phyloP scores from a whole-genome alignment of 441 rosid genomes.

The Capsella rubella region DNA sequence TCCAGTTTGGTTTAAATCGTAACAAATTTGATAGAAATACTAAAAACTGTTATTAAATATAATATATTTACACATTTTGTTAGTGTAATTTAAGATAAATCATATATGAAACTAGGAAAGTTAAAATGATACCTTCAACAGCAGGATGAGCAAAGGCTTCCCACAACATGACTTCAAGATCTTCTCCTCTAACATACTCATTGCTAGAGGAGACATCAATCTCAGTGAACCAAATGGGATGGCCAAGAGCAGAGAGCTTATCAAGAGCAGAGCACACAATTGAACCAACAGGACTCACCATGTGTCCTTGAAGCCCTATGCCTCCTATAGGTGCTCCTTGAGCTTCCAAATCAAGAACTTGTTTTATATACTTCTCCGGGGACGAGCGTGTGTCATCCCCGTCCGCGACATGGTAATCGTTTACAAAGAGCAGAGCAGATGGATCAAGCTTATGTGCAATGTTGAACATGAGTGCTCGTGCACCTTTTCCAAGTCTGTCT shows the following conservation, averaged over 20 bases:
- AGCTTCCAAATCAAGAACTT: constrained; percentile 67
- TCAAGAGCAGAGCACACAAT: constrained; percentile 76
- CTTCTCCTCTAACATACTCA: constrained; percentile 80
- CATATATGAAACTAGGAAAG: neutral
- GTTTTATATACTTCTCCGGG: constrained; percentile 73
- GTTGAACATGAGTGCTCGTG: constrained; percentile 75
- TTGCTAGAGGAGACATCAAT: constrained; percentile 83
- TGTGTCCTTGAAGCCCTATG: constrained; percentile 90
- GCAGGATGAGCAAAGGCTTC: constrained; percentile 94
- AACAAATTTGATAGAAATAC: neutral
- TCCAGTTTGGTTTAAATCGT: neutral
- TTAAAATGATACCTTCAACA: constrained; percentile 58
- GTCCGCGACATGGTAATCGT: constrained; percentile 89
- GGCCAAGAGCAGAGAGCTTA: constrained; percentile 71
- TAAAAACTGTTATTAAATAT: neutral
- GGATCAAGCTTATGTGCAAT: constrained; percentile 78
- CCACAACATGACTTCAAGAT: constrained; percentile 84
- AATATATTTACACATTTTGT: neutral
- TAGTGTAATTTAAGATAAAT: neutral
- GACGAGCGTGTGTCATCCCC: constrained; percentile 70
- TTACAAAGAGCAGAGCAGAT: constrained; percentile 77
- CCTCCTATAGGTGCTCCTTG: constrained; percentile 91
- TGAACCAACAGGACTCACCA: constrained; percentile 84
- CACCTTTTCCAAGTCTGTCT: constrained; percentile 69
- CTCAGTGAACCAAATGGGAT: constrained; percentile 95